Base-by-base conservation (phyloP, 1,139 yeast genomes). In the Geotrichum fermentans region DNA sequence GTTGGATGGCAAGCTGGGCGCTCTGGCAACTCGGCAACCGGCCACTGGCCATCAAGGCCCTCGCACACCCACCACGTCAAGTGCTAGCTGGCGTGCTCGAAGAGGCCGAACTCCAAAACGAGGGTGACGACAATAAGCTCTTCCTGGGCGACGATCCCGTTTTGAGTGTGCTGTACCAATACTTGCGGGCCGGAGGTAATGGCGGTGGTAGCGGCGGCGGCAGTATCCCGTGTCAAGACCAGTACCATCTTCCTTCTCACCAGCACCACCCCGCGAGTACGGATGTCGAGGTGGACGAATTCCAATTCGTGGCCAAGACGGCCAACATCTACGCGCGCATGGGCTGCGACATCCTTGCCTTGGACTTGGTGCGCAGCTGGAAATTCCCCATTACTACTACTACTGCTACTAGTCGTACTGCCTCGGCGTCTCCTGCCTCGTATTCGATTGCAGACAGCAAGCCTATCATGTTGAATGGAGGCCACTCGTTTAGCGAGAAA, bases 311-410 rank as follows among this genome's bases (percentile, higher is more conserved):
- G 13, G 61, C 78, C 20, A 78, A 80, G 55, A 82, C 83, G 6
- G 75, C 85, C 10, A 70, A 75, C 40, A 83, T 87, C 51, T 86
- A 88, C 60, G 73, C 79, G 13, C 73, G 95, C 52, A 88, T 90
- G 96, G 97, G 97, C 0, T 90, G 97, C 68, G 96, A 90, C 58
- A 77, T 81, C 55, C 65, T 90, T 42, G 81, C 90, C 0, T 62
- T 86, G 17, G 74, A 80, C 42, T 64, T 89, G 46, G 69, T 85
- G 2, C 71, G 71, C 45, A 78, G 77, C 52, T 90, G 97, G 97
- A 68, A 69, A 29, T 90, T 89, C 60, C 65, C 73, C n/a, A 14
- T 32, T 11, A 40, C 30, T 16, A 32, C 32, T 28, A 14, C 11
- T 3, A 11, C 32, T 13, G n/a, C n/a, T n/a, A n/a, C n/a, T n/a